phyloP scores from a whole-genome alignment of 495 filamentous ascomycete species.

The Hypoxylon rickii region DNA sequence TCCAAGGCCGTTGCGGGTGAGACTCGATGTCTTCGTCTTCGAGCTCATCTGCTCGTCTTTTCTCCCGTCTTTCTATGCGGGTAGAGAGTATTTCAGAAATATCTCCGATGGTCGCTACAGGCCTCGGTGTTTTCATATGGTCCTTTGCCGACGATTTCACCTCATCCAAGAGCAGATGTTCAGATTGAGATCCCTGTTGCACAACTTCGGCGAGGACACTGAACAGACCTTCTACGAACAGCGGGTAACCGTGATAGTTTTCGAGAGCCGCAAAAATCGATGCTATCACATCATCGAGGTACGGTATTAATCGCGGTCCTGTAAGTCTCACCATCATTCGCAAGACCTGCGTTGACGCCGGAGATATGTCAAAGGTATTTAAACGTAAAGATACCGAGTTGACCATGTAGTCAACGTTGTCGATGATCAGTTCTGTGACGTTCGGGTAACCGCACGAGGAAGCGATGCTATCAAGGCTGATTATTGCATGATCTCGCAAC shows the following conservation, averaged over 20 bases:
- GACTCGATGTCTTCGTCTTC: slow-evolving; percentile 40
- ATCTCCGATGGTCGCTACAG: slow-evolving; percentile 32
- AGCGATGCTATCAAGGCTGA: slow-evolving; percentile 79
- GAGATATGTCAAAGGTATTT: slow-evolving; percentile 88
- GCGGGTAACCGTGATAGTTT: slow-evolving; percentile 89
- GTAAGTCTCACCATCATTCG: slow-evolving; percentile 93
- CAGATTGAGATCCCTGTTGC: slow-evolving; percentile 73
- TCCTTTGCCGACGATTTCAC: slow-evolving; percentile 35
- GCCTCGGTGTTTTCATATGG: slow-evolving; percentile 43
- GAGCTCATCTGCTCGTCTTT: slow-evolving; percentile 38
- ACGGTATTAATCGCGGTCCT: slow-evolving; percentile 80
- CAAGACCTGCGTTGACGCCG: slow-evolving; percentile 86
- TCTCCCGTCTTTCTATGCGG: slow-evolving; percentile 46
- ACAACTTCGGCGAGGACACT: slow-evolving; percentile 79
- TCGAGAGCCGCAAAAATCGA: slow-evolving; percentile 91
- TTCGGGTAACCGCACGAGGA: slow-evolving; percentile 72
- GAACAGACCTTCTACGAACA: slow-evolving; percentile 84
- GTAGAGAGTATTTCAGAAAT: slow-evolving; percentile 36
- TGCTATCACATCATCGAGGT: slow-evolving; percentile 86
- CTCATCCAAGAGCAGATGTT: slow-evolving; percentile 55
- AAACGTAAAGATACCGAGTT: slow-evolving; percentile 89
- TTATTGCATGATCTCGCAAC: slow-evolving; percentile 81
- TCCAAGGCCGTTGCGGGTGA: slow-evolving; percentile 44
- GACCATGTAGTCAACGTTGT: slow-evolving; percentile 95
- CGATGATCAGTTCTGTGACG: slow-evolving; percentile 79